Evolutionary conservation across 768 basidiomycete genomes (phyloP), one percentile per base, ranked within the genome.

Genomic region (Mycena vitilis): DNA sequence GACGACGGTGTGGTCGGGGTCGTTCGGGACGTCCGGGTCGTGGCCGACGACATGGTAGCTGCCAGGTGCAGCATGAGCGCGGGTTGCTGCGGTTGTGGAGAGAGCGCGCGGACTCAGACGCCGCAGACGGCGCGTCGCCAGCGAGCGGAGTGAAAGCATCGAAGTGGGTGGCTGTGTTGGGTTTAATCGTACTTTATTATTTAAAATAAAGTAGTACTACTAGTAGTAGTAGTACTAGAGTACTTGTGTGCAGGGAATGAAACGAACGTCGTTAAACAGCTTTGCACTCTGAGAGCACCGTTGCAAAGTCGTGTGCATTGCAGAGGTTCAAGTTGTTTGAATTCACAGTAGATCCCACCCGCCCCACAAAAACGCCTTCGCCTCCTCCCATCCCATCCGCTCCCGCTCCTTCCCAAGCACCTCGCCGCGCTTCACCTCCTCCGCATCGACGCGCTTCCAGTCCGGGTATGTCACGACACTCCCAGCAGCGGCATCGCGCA

Each of bases 391-490:
- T 1, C 70, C 75, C 88, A 95, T 91, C 61, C 94, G 81, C 81
- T 95, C 93, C 57, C 91, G 83, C 77, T 93, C 92, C 76, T 95
- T 95, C 0, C 88, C 89, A 22, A 79, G 60, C 37, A 63, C 74
- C 69, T 80, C 78, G 0, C 94, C 95, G 54, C 87, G 79, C 60
- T 83, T 81, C 44, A 85, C 74, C 80, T 98, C 97, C 75, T 91
- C 93, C 36, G 77, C 82, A 75, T 96, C 89, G 5, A 97, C 83
- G 73, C 69, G 76, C 78, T 87, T 87, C 96, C 96, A 98, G 67
- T 91, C 89, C 34, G 79, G 78, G 75, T 95, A 94, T 54, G 84
- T 82, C 1, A 88, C 87, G 4, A 95, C 86, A 75, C 49, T 18
- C 81, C 81, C 36, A 76, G 81, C 73, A 68, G 30, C 30, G 30